Base-by-base conservation (phyloP, 2,329 filamentous ascomycete genomes). In the Cytospora paraplurivora region DNA sequence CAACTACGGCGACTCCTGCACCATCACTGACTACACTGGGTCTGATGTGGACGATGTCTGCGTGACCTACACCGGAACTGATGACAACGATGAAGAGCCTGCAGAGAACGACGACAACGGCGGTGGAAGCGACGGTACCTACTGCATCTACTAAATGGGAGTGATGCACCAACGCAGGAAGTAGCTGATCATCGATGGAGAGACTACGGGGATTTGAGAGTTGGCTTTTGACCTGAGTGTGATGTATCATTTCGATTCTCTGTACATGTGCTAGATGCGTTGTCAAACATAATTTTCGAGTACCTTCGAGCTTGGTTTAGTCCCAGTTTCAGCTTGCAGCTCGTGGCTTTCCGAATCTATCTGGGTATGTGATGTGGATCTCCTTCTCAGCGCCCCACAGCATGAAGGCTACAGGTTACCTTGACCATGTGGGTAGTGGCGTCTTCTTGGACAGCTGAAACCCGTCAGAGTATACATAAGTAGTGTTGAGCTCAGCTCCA, bases 1-100 rank as follows among this genome's bases (percentile, higher is more conserved):
- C 67, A 83, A 82, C 76, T 81, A 76, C 65, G 79, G 79, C 27
- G 78, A 81, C 66, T 59, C 63, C 1, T 70, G 69, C 8, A 57
- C 17, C 6, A 63, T 69, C 60, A 70, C 67, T 57, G 65, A 73
- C 59, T 44, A 38, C 38, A 55, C 51, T 21, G 35, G 32, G 32
- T 7, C 8, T 44, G 51, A 34, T 55, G 51, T 61, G 13, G 10
- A 55, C 1, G 51, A 61, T 12, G 51, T 55, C n/a, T 61, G 58
- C 37, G 51, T 55, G 13, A 61, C 58, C n/a, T 61, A 61, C 58
- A 32, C 8, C 51, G 58, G 58, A 10, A 61, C 58, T 12, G 58
- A 61, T 13, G 17, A 61, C 58, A 61, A 61, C 32, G 32, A 49
- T 32, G 7, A 55, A 38, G 58, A 61, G 58, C 58, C 58, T 17